phyloP scores from a whole-genome alignment of 805 yeast genomes.

The Kazachstania taianensis region DNA sequence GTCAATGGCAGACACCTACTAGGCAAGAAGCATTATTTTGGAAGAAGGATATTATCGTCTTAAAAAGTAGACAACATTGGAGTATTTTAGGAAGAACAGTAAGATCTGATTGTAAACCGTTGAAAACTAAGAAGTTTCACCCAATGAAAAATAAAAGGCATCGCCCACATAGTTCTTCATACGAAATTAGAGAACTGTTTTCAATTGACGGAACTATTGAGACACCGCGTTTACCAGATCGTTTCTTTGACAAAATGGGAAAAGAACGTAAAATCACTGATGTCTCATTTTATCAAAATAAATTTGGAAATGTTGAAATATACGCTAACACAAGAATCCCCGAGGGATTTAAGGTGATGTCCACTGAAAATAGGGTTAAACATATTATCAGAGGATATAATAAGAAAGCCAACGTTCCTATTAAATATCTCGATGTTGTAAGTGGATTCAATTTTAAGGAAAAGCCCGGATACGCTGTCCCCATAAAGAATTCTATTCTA shows the following conservation, averaged over 20 bases:
- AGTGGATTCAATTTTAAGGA: conserved; percentile 23
- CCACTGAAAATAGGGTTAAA: conserved; percentile 1
- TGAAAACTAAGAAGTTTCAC: conserved; percentile 7
- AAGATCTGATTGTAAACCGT: conserved; percentile 5
- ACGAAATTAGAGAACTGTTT: conserved; percentile 14
- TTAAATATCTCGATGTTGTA: conserved; percentile 18
- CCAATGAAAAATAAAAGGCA: conserved; percentile 7
- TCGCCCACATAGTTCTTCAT: conserved; percentile 1
- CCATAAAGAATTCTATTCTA: conserved; percentile 13
- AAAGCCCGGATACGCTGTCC: conserved; percentile 20
- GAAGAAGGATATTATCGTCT: conserved; percentile 11
- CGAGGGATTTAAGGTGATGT: conserved; percentile 12
- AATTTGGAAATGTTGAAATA: conserved; percentile 18
- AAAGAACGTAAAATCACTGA: conserved; percentile 5
- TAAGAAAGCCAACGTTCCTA: conserved; percentile 1
- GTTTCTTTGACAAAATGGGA: conserved; percentile 6
- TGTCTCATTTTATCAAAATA: conserved; percentile 13
- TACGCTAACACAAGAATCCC: conserved; percentile 13
- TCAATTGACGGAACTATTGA: conserved; percentile 18
- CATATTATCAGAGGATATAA: conserved; percentile 8
- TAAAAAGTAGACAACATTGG: conserved; percentile 23
- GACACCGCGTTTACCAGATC: conserved; percentile 12
- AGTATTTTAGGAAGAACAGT: conserved; percentile 18
- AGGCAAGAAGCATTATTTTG: conserved; percentile 8
- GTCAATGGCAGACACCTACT: not conserved